phyloP scores from a whole-genome alignment of 2,329 filamentous ascomycete species.

The Nigrospora oryzae region DNA sequence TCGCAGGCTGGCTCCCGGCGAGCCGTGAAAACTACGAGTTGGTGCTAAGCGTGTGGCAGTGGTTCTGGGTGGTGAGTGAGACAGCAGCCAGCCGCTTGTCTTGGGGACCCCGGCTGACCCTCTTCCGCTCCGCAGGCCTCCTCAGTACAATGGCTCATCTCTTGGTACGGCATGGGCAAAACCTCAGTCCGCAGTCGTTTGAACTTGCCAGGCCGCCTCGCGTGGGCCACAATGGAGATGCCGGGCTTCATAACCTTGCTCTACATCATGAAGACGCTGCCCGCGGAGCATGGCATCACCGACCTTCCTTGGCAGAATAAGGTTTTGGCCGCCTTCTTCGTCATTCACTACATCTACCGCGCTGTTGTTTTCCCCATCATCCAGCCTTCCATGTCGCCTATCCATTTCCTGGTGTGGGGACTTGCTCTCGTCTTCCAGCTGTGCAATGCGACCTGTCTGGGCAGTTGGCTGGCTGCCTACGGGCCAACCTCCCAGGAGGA shows the following conservation, averaged over 20 bases:
- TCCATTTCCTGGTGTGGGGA: conserved; percentile 61
- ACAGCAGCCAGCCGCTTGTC: neutral
- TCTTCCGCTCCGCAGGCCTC: conserved; percentile 48
- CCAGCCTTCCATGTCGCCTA: conserved; percentile 88
- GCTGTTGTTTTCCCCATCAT: conserved; percentile 75
- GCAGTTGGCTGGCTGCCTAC: conserved; percentile 75
- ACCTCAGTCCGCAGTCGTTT: conserved; percentile 66
- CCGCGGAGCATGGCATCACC: conserved; percentile 44
- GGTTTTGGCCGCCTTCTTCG: conserved; percentile 62
- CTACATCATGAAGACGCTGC: conserved; percentile 69
- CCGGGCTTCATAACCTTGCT: conserved; percentile 69
- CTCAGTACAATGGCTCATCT: conserved; percentile 64
- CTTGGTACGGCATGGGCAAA: conserved; percentile 88
- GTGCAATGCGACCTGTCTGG: conserved; percentile 69
- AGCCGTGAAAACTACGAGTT: conserved; percentile 47
- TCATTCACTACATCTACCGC: conserved; percentile 86
- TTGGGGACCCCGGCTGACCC: conserved; percentile 2
- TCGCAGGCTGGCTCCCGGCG: conserved; percentile 49
- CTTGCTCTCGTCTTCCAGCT: conserved; percentile 68
- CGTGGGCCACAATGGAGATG: conserved; percentile 83
- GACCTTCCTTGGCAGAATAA: conserved; percentile 70
- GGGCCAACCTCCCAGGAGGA: conserved; percentile 53
- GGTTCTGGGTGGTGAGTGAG: neutral
- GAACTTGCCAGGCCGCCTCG: conserved; percentile 83
- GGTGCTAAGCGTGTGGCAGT: conserved; percentile 1